A percentile compares a stretch with the other conserved stretches of the same genome.
Evolutionary conservation across 495 filamentous ascomycete species (phyloP).

Genomic region (Parathielavia hyrcaniae): DNA sequence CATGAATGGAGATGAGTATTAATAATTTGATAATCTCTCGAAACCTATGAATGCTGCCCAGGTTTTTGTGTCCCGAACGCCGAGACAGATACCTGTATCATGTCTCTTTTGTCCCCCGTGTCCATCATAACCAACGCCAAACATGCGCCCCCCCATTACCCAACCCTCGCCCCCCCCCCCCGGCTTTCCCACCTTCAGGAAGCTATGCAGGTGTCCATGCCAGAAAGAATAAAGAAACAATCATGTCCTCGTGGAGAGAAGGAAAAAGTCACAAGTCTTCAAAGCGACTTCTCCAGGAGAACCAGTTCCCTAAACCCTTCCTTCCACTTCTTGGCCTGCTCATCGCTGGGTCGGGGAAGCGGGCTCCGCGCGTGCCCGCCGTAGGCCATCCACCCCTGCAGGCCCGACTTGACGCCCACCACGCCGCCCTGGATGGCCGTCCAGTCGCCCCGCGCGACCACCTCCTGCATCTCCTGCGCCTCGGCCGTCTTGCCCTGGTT

Average conservation of each 20-base stretch:
- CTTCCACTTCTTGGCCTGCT: constrained; percentile 56
- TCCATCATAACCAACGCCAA: constrained; percentile 9
- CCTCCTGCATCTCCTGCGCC: constrained; percentile 68
- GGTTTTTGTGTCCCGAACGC: constrained; percentile 14
- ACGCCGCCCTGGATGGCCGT: constrained; percentile 79
- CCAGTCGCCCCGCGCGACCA: constrained; percentile 83
- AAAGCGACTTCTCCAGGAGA: constrained; percentile 53
- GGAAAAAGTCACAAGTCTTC: constrained; percentile 1
- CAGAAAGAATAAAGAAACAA: neutral
- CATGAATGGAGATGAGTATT: constrained; percentile 12
- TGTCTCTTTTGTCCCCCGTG: constrained; percentile 1
- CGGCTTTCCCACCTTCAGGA: neutral
- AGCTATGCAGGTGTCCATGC: neutral
- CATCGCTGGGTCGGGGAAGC: constrained; percentile 59
- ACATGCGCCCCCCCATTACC: constrained; percentile 6
- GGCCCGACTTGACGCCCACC: constrained; percentile 73
- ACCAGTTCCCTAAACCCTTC: constrained; percentile 70
- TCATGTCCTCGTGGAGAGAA: neutral
- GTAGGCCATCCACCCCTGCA: constrained; percentile 74
- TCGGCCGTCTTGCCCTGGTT: constrained; percentile 59
- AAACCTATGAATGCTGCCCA: neutral
- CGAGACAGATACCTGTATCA: constrained; percentile 14
- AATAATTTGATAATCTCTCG: neutral
- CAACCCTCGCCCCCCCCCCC: too few species aligned
- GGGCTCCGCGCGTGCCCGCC: constrained; percentile 72